Conservation (phyloP, 2,329 filamentous ascomycete species). For the Fusarium neocosmosporiellum region DNA sequence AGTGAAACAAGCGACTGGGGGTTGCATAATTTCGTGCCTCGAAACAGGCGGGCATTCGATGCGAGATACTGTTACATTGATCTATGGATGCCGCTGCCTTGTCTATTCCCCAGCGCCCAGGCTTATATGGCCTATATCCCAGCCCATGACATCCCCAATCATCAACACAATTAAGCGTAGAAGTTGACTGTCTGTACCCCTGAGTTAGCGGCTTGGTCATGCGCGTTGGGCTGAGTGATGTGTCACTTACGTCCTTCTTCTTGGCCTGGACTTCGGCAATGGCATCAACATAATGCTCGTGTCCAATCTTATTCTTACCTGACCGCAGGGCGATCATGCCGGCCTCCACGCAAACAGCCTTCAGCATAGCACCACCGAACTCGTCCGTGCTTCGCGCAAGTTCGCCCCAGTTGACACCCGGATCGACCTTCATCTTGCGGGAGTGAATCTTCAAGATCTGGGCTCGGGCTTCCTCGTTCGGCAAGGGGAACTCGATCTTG, state of each 20-base stretch:
- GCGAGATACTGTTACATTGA: slow-evolving; percentile 43
- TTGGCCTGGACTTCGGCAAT: slow-evolving; percentile 95
- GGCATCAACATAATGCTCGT: slow-evolving; percentile 98
- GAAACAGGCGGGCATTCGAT: slow-evolving; percentile 10
- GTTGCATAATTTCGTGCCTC: neutral
- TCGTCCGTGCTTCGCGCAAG: slow-evolving; percentile 97
- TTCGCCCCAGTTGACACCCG: slow-evolving; percentile 94
- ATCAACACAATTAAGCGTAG: slow-evolving; percentile 55
- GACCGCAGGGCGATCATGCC: slow-evolving; percentile 98
- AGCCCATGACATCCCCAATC: slow-evolving; percentile 17
- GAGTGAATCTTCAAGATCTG: slow-evolving; percentile 98
- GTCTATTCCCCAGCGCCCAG: slow-evolving; percentile 35
- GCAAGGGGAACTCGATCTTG: slow-evolving; percentile 98
- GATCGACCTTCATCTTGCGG: slow-evolving; percentile 97
- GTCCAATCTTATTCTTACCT: slow-evolving; percentile 95
- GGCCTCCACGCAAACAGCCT: slow-evolving; percentile 98
- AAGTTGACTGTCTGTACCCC: slow-evolving; percentile 65
- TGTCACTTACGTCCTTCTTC: slow-evolving; percentile 83
- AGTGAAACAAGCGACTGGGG: neutral
- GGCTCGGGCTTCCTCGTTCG: slow-evolving; percentile 96
- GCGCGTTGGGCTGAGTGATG: neutral
- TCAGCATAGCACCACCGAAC: slow-evolving; percentile 96
- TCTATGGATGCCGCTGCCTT: slow-evolving; percentile 37
- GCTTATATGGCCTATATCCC: slow-evolving; percentile 21
- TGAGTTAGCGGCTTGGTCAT: slow-evolving; percentile 22